Evolutionary conservation across 2,329 filamentous ascomycete species (phyloP).

Genomic region (Colletotrichum siamense): DNA sequence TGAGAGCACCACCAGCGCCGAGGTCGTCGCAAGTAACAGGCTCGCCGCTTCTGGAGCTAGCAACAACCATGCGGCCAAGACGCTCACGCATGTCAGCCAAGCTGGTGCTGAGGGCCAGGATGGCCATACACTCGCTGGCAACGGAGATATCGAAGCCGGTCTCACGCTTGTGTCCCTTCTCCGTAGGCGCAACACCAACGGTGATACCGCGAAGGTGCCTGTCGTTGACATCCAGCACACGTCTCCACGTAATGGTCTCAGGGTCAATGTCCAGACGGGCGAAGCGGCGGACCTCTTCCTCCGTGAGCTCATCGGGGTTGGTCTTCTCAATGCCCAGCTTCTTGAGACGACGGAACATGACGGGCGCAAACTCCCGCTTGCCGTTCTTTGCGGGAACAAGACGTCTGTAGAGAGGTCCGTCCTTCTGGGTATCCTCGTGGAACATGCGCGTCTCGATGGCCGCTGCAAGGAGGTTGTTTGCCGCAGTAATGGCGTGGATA

Average conservation of each 20-base stretch:
- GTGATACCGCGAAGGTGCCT: conserved; percentile 90
- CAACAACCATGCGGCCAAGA: conserved; percentile 94
- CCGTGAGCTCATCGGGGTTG: conserved; percentile 86
- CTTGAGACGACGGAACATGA: conserved; percentile 93
- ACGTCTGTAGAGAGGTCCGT: conserved; percentile 84
- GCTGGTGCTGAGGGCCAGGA: conserved; percentile 89
- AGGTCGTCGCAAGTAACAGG: conserved; percentile 96
- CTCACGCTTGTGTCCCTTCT: conserved; percentile 86
- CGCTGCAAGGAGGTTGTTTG: conserved; percentile 95
- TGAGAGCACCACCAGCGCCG: conserved; percentile 88
- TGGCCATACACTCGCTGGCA: conserved; percentile 97
- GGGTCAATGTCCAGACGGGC: conserved; percentile 97
- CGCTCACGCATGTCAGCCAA: conserved; percentile 90
- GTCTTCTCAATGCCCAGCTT: conserved; percentile 97
- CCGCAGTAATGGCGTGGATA: conserved; percentile 95
- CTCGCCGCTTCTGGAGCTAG: conserved; percentile 82
- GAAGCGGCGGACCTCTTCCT: conserved; percentile 86
- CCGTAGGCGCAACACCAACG: conserved; percentile 85
- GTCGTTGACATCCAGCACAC: conserved; percentile 97
- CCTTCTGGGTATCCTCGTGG: conserved; percentile 95
- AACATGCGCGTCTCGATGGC: conserved; percentile 98
- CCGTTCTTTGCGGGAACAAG: conserved; percentile 91
- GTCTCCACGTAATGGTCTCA: conserved; percentile 95
- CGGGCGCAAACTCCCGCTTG: conserved; percentile 81
- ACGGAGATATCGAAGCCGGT: conserved; percentile 98